These are phyloP conservation scores for Fusarium heterosporum DNA, from an alignment of 2,329 filamentous ascomycete species.

Conservation along the genomic window DNA sequence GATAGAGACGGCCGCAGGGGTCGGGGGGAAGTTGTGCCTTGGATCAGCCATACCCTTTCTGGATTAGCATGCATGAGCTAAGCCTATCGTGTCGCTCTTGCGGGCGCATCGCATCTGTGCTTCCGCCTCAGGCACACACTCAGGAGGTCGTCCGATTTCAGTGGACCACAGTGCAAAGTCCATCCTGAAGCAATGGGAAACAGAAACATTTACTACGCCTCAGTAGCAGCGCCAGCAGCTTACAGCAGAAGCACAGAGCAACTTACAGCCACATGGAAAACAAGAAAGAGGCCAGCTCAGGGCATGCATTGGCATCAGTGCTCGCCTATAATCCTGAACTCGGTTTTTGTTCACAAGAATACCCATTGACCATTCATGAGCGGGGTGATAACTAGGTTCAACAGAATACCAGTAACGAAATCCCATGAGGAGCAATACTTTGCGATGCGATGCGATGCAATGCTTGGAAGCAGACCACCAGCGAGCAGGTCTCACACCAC, in stretches of 20 bases:
- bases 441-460: conserved; percentile 36
- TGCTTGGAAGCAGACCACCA: conserved; percentile 42
- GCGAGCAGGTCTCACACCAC: conserved; percentile 44
- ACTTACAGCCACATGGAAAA: conserved; percentile 15
- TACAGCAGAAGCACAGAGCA: conserved; percentile 25
- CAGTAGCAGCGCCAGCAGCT: conserved; percentile 23
- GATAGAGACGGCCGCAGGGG: conserved; percentile 30
- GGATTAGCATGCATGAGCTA: conserved; percentile 10
- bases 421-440: conserved; percentile 33
- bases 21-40: conserved; percentile 7
- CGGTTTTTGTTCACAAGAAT: conserved; percentile 6
- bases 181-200: conserved; percentile 11
- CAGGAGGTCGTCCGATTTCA: conserved; percentile 29
- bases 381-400: conserved; percentile 35
- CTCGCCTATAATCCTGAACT: conserved; percentile 17
- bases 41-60: conserved; percentile 6
- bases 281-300: conserved; percentile 9
- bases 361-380: conserved; percentile 37
- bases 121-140: conserved; percentile 31
- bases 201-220: conserved; percentile 17
- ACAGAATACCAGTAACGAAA: conserved; percentile 36
- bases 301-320: conserved; percentile 15
- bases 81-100: conserved; percentile 26
- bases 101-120: conserved; percentile 26
- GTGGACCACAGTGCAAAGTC: conserved; percentile 15